Percentiles rank a stretch among this genome's conserved stretches.
Evolutionary conservation across 169 alveolate species (phyloP).

Genomic region (Eimeria praecox): DNA sequence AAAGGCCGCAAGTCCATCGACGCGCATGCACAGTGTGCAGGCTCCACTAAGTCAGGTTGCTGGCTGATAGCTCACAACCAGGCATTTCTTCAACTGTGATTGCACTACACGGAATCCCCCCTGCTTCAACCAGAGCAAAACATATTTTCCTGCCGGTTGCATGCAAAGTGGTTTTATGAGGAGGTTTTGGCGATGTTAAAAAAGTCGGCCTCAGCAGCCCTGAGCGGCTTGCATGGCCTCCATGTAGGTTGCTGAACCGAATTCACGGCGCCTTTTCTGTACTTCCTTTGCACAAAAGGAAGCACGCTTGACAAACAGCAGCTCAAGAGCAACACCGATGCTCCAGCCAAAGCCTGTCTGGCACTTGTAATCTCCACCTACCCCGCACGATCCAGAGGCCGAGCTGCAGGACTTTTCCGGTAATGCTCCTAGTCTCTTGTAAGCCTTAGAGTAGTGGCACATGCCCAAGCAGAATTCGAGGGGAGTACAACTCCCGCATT

Average conservation of each 20-base stretch:
- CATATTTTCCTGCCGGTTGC: background rate
- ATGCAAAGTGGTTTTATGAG: background rate
- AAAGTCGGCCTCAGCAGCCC: background rate
- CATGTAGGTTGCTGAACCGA: slow-evolving; percentile 38
- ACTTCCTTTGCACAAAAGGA: slow-evolving; percentile 1
- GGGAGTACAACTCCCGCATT: background rate
- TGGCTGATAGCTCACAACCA: background rate
- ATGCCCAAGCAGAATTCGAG: background rate
- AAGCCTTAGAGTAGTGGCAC: slow-evolving; percentile 38
- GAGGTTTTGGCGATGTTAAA: background rate
- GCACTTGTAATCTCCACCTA: slow-evolving; percentile 84
- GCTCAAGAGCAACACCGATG: slow-evolving; percentile 83
- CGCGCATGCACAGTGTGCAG: background rate
- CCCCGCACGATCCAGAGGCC: slow-evolving; percentile 81
- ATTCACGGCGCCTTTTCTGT: slow-evolving; percentile 29
- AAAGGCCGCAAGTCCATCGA: background rate
- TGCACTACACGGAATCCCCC: background rate
- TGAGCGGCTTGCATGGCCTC: slow-evolving; percentile 33
- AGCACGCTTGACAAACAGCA: slow-evolving; percentile 23
- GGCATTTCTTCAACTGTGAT: background rate
- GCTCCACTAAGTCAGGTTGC: background rate
- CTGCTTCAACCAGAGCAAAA: background rate
- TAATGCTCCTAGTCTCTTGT: slow-evolving; percentile 64
- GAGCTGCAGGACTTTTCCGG: slow-evolving; percentile 82
- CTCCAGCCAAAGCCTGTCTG: slow-evolving; percentile 87